phyloP scores from a whole-genome alignment of 805 yeast species.

The Yarrowia sp. region DNA sequence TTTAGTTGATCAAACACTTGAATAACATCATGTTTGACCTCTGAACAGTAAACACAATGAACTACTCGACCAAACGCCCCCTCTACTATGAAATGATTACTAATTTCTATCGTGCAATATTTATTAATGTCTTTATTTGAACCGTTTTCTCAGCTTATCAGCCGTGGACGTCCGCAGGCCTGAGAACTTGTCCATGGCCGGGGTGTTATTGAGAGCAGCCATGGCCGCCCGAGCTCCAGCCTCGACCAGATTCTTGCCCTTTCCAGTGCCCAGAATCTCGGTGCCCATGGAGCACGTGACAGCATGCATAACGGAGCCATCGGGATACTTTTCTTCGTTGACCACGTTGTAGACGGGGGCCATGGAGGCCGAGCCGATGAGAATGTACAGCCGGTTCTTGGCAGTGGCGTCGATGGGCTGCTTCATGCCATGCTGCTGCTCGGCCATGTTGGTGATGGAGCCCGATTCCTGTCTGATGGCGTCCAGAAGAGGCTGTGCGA shows the following conservation, averaged over 20 bases:
- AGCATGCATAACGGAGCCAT: slow-evolving; percentile 53
- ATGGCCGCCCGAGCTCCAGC: slow-evolving; percentile 90
- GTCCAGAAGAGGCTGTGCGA: slow-evolving; percentile 47
- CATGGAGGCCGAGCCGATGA: slow-evolving; percentile 75
- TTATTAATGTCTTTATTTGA: slow-evolving; percentile 3
- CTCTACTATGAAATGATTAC: too few relatives aligned
- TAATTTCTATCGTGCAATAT: too few relatives aligned
- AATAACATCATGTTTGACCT: too few relatives aligned
- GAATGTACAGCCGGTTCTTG: slow-evolving; percentile 70
- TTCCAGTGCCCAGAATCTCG: slow-evolving; percentile 74
- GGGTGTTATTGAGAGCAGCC: slow-evolving; percentile 68
- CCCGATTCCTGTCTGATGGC: slow-evolving; percentile 7
- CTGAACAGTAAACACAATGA: too few relatives aligned
- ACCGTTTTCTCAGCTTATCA: slow-evolving; percentile 27
- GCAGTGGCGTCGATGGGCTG: slow-evolving; percentile 65
- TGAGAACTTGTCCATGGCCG: slow-evolving; percentile 68
- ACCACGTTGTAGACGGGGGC: slow-evolving; percentile 65
- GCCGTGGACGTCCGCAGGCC: slow-evolving; percentile 52
- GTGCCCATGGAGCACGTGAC: slow-evolving; percentile 73
- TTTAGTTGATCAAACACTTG: too few relatives aligned
- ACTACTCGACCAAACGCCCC: too few relatives aligned
- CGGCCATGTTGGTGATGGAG: slow-evolving; percentile 38
- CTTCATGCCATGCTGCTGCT: slow-evolving; percentile 44
- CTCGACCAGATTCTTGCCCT: slow-evolving; percentile 69
- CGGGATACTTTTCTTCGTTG: slow-evolving; percentile 44